A percentile compares a stretch with the other conserved stretches of the same genome.
These are phyloP conservation scores for Ceratopteris richardii DNA, from an alignment of 75 land plant species.

Conservation along the genomic window DNA sequence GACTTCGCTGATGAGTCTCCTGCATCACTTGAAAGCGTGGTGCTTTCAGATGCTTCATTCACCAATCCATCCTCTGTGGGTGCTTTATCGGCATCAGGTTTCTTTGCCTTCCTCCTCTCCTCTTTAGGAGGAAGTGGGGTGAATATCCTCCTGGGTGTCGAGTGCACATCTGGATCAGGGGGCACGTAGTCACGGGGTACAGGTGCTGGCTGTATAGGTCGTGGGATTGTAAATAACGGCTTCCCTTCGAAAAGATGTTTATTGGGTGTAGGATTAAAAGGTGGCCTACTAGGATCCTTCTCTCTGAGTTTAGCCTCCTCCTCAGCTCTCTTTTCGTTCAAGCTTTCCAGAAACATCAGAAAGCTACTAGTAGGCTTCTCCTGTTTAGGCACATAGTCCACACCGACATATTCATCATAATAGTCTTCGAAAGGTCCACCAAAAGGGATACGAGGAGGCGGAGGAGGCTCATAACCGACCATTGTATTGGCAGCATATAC, in stretches of 20 bases:
- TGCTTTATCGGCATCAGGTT: too few relatives aligned
- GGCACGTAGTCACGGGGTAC: neutral
- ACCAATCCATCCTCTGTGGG: too few relatives aligned
- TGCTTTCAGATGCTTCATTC: too few relatives aligned
- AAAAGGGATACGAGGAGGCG: slow-evolving; percentile 1
- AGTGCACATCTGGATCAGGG: neutral
- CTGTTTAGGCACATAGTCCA: slow-evolving; percentile 3
- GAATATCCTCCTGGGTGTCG: neutral
- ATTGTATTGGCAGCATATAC: slow-evolving; percentile 3
- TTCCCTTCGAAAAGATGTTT: neutral
- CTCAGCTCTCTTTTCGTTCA: neutral
- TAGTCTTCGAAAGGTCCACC: slow-evolving; percentile 7
- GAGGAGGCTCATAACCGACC: neutral
- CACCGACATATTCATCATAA: neutral
- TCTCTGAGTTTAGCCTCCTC: slow-evolving; percentile 1
- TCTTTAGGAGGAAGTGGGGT: too few relatives aligned
- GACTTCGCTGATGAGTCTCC: too few relatives aligned
- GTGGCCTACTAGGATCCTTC: neutral
- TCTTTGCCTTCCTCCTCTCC: too few relatives aligned
- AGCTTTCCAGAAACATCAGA: slow-evolving; percentile 1
- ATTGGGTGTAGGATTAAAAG: neutral
- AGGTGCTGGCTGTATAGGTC: neutral
- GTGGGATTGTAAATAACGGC: neutral
- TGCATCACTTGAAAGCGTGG: too few relatives aligned
- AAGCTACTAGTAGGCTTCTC: slow-evolving; percentile 8